Evolutionary conservation across 805 yeast species (phyloP), one percentile per base, ranked within the genome.

Genomic region (Candida michaelii): DNA sequence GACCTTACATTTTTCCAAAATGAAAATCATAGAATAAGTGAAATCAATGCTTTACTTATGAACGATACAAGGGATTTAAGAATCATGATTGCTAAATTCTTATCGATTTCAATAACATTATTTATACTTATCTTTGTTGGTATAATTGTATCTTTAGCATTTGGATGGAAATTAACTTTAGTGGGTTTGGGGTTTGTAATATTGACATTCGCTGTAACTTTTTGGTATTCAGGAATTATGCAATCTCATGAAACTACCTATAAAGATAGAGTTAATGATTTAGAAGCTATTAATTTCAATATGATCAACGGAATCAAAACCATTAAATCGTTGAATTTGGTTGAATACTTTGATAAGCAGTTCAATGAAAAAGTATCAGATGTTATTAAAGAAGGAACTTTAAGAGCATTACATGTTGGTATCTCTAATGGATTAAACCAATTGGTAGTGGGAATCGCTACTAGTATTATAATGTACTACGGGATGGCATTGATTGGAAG

Each of bases 91-190:
- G 71, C 87, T 0, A 80, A 80, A 32, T 82, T 84, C 48, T 56
- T 87, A 23, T 69, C 82, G 8, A 73, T 82, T 0, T 32, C 79
- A 0, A 51, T 79, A 1, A 76, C 83, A 9, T 72, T 86, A 30
- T 38, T 76, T 2, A 65, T 80, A 0, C 71, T 89, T 36, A 65
- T 84, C 0, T 29, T 68, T 0, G 61, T 80, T 19, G 95, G 97
- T 3, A 47, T 82, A 4, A 65, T 79, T 5, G 93, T 97, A 97
- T 81, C 97, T 0, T 47, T 89, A 1, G 73, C 72, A 0, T 58
- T 73, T 9, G 96, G 97, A 0, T 93, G 98, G 98, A 85, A 83
- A 53, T 65, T 93, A 31, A 78, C 97, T 1, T 63, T 91, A 8
- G 93, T 88, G 1, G 95, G 96, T 1, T 53, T 90, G 9, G 74